Evolutionary conservation across 139 green algal genomes (phyloP).

Genomic region (Chlamydomonas urium): DNA sequence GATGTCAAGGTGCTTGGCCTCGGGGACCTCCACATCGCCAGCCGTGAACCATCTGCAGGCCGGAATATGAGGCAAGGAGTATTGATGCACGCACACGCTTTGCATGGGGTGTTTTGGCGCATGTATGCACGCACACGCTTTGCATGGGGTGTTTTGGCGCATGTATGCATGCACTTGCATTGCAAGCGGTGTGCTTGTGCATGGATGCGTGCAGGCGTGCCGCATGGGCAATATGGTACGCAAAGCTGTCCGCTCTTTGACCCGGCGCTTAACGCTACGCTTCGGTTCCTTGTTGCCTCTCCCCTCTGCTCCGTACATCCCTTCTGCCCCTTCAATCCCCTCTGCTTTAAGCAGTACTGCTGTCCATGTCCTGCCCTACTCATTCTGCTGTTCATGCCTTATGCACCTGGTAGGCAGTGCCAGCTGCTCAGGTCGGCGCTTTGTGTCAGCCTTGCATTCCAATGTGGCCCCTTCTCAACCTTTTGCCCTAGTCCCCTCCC

Average conservation of each 20-base stretch:
- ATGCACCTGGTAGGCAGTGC: constrained; percentile 53
- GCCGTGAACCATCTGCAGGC: constrained; percentile 65
- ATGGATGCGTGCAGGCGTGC: not conserved
- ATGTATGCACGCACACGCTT: not conserved
- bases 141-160: not conserved
- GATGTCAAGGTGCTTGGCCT: constrained; percentile 80
- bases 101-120: not conserved
- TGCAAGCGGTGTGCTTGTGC: not conserved
- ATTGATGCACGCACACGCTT: not conserved
- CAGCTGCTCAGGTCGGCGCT: constrained; percentile 75
- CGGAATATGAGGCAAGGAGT: not conserved
- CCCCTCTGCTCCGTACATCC: no score
- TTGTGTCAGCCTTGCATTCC: no score
- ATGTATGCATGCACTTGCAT: not conserved
- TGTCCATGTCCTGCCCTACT: not conserved
- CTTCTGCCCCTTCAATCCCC: no score
- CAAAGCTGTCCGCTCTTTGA: no score
- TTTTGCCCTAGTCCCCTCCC: no score
- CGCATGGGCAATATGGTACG: no score
- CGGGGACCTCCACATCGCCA: constrained; percentile 47
- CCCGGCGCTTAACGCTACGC: no score
- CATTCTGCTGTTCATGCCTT: not conserved
- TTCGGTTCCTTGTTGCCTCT: no score
- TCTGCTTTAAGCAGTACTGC: no score
- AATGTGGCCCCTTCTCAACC: no score